These are phyloP conservation scores for Phytophthora pisi DNA, from an alignment of 352 stramenopile genomes.

Conservation along the genomic window DNA sequence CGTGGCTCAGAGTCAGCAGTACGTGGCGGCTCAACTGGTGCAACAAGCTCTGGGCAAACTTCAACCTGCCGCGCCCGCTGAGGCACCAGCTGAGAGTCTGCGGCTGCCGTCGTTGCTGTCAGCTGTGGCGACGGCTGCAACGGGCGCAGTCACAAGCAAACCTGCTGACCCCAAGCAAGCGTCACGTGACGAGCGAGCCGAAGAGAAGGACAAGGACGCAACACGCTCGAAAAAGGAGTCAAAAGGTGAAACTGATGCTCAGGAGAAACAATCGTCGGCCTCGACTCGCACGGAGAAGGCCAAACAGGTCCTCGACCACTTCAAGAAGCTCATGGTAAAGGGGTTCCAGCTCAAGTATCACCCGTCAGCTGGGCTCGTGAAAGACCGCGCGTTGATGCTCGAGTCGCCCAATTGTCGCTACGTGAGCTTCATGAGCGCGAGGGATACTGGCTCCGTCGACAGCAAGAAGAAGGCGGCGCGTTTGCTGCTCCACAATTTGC, in stretches of 20 bases:
- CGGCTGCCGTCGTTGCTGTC: conserved; percentile 26
- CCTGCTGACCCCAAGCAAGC: conserved; percentile 3
- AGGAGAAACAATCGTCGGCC: conserved; percentile 17
- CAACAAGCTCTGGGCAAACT: conserved; percentile 63
- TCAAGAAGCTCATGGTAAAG: conserved; percentile 76
- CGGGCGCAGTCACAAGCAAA: conserved; percentile 2
- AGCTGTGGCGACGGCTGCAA: conserved; percentile 7
- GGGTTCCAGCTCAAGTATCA: conserved; percentile 72
- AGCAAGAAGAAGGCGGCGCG: conserved; percentile 60
- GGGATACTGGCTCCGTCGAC: conserved; percentile 24
- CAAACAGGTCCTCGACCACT: conserved; percentile 66
- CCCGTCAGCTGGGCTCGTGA: conserved; percentile 47
- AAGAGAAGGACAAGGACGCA: conserved; percentile 19
- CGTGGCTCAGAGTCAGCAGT: conserved; percentile 70
- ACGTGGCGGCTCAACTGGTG: conserved; percentile 62
- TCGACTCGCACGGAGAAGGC: conserved; percentile 50
- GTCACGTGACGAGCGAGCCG: neutral
- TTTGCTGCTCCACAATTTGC: conserved; percentile 64
- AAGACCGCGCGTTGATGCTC: conserved; percentile 53
- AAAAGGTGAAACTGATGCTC: conserved; percentile 10
- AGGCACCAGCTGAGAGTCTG: conserved; percentile 10
- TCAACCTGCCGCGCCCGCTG: conserved; percentile 4
- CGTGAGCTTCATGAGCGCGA: conserved; percentile 60
- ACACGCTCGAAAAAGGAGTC: conserved; percentile 20
- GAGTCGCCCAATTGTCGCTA: conserved; percentile 46